phyloP scores from a whole-genome alignment of 768 basidiomycete genomes.

The Omphalotus guepiniiformis region DNA sequence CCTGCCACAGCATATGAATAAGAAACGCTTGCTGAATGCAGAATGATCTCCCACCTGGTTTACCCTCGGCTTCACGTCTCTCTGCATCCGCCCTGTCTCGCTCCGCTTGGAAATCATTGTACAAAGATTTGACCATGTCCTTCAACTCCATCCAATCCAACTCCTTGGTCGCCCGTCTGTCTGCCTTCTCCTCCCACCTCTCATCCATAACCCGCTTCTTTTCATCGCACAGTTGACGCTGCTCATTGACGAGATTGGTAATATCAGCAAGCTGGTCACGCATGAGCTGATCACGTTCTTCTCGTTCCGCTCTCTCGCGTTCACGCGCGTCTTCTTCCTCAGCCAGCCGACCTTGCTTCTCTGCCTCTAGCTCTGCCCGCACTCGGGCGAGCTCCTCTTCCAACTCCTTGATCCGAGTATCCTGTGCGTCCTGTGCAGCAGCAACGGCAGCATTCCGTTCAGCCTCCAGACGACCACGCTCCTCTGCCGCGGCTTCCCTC shows the following conservation, averaged over 20 bases:
- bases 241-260: constrained; percentile 68
- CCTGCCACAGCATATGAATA: constrained; percentile 31
- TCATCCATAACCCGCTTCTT: constrained; percentile 60
- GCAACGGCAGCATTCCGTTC: constrained; percentile 47
- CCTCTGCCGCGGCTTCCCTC: constrained; percentile 48
- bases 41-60: constrained; percentile 43
- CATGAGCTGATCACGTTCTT: constrained; percentile 58
- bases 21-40: not conserved
- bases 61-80: constrained; percentile 45
- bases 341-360: constrained; percentile 50
- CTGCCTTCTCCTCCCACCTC: constrained; percentile 60
- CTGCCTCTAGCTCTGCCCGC: constrained; percentile 58
- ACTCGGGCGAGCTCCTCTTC: constrained; percentile 59
- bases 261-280: constrained; percentile 64
- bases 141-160: constrained; percentile 50
- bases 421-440: constrained; percentile 43
- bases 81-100: constrained; percentile 49
- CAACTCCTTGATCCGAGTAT: constrained; percentile 51
- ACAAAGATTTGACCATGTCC: constrained; percentile 57
- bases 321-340: constrained; percentile 64
- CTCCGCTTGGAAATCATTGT: constrained; percentile 51
- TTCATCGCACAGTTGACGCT: constrained; percentile 51
- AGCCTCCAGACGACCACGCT: constrained; percentile 48
- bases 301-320: constrained; percentile 49
- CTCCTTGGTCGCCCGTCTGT: constrained; percentile 56